Evolutionary conservation across 148 eudicot genomes (phyloP).

Genomic region (Amaranthus palmeri): DNA sequence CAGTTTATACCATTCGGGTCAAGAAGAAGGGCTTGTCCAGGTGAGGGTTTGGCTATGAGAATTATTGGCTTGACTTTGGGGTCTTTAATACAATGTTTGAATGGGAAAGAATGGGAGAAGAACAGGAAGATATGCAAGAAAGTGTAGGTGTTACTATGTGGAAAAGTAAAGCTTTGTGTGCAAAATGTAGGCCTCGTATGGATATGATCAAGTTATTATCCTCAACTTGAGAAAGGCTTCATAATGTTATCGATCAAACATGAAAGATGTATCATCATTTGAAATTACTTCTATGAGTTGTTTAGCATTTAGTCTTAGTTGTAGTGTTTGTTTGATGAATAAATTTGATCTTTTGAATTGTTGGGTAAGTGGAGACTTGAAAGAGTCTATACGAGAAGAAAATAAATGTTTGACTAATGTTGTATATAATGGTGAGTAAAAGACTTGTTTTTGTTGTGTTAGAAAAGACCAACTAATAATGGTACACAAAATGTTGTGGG

Average conservation of each 20-base stretch:
- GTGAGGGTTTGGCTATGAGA: conserved; percentile 18
- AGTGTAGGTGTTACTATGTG: conserved; percentile 17
- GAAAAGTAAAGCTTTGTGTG: conserved; percentile 16
- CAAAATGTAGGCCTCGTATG: conserved; percentile 20
- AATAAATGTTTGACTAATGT: too few relatives aligned
- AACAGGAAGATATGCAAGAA: conserved; percentile 25
- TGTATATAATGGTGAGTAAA: too few relatives aligned
- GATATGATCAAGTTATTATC: conserved; percentile 2
- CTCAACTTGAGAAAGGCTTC: background rate
- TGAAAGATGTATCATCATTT: too few relatives aligned
- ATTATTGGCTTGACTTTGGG: conserved; percentile 18
- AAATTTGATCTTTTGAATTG: too few relatives aligned
- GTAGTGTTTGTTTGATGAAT: too few relatives aligned
- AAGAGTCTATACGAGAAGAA: too few relatives aligned
- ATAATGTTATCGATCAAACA: background rate
- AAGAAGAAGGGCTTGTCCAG: conserved; percentile 26
- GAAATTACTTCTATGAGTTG: too few relatives aligned
- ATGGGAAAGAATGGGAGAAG: conserved; percentile 6
- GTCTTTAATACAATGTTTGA: conserved; percentile 24
- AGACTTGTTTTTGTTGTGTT: too few relatives aligned
- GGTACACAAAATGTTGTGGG: too few relatives aligned
- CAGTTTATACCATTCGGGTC: conserved; percentile 27
- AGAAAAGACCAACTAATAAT: too few relatives aligned
- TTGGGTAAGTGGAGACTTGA: too few relatives aligned
- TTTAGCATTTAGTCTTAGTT: too few relatives aligned